Evolutionary conservation across 2,329 filamentous ascomycete genomes (phyloP).

Genomic region (Chaetomium globosum): DNA sequence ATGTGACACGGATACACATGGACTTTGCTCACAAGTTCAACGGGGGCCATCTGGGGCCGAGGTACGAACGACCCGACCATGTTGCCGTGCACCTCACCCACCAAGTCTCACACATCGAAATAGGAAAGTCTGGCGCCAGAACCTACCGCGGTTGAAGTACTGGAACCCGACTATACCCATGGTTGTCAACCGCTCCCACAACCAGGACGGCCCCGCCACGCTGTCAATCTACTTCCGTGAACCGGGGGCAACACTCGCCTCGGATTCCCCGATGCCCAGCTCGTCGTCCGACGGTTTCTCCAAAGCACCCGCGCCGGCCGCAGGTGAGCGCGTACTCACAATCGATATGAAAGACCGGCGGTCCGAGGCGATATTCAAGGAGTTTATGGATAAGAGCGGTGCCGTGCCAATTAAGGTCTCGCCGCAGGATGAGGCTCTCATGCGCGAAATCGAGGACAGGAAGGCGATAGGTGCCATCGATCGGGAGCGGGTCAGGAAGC

Average conservation of each 20-base stretch:
- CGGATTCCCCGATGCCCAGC: slow-evolving; percentile 45
- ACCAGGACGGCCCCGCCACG: slow-evolving; percentile 59
- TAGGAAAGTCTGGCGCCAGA: slow-evolving; percentile 86
- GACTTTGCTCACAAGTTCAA: slow-evolving; percentile 66
- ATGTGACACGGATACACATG: slow-evolving; percentile 74
- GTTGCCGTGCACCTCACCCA: background rate
- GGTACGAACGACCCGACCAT: slow-evolving; percentile 52
- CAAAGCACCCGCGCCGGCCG: slow-evolving; percentile 52
- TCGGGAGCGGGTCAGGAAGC: slow-evolving; percentile 55
- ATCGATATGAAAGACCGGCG: slow-evolving; percentile 67
- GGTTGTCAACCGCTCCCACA: slow-evolving; percentile 70
- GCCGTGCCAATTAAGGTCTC: slow-evolving; percentile 61
- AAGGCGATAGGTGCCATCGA: slow-evolving; percentile 56
- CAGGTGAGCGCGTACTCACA: slow-evolving; percentile 54
- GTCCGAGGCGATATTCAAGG: slow-evolving; percentile 63
- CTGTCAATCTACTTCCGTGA: slow-evolving; percentile 67
- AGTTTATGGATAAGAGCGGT: slow-evolving; percentile 64
- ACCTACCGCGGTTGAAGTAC: slow-evolving; percentile 86
- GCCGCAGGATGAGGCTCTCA: slow-evolving; percentile 60
- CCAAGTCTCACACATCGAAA: slow-evolving; percentile 37
- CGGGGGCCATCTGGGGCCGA: slow-evolving; percentile 71
- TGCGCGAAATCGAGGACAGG: slow-evolving; percentile 60
- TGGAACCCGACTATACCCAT: slow-evolving; percentile 87
- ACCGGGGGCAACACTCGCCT: slow-evolving; percentile 25
- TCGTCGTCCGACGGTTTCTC: slow-evolving; percentile 54